Base-by-base conservation (phyloP, 1,139 yeast species). In the Cylindricascospora bacillispora region DNA sequence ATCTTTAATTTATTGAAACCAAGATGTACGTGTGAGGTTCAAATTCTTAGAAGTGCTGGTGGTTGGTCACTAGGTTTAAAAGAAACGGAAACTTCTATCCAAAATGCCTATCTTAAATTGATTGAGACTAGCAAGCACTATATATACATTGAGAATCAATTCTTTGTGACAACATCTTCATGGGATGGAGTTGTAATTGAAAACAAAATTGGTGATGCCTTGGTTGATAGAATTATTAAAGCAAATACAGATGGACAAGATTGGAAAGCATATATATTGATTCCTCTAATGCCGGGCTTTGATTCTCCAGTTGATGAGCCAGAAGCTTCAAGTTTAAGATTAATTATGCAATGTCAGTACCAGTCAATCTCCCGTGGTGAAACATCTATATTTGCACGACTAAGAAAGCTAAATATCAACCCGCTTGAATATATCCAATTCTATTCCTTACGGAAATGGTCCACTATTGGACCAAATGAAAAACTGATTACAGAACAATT, bases 211-310 rank as follows among this genome's bases (percentile, higher is more conserved):
- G 98, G 98, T 26, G 95, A 89, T 63, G 98, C 98, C 0, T 63
- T 92, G 30, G 97, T 89, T 10, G 97, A 89, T 51, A 67, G 99
- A 47, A 85, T 89, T 33, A 78, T 85, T 19, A 68, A 85, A 29
- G 98, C 98, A 0, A 79, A 81, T 47, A 68, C 70, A 36, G 81
- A 78, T 38, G 73, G 75, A 3, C 79, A 74, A 32, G 56, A 62
- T 15, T 92, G 99, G 99, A 76, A 76, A 42, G 97, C 97, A 1
- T 69, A 85, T 13, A 76, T 89, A 37, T 69, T 89, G 4, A 83
- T 92, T 37, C 99, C 99, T 3, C 63, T 92, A 43, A 83, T 89
- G 93, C 99, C 99, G 1, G 99, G 98, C 0, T 92, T 92, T 53
- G 93, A 82, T 48, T 77, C 94, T 12, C 83, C 85, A 43, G 93